Base-by-base conservation (phyloP, 192 early-diverging fungal genomes). In the Linnemannia hyalina region DNA sequence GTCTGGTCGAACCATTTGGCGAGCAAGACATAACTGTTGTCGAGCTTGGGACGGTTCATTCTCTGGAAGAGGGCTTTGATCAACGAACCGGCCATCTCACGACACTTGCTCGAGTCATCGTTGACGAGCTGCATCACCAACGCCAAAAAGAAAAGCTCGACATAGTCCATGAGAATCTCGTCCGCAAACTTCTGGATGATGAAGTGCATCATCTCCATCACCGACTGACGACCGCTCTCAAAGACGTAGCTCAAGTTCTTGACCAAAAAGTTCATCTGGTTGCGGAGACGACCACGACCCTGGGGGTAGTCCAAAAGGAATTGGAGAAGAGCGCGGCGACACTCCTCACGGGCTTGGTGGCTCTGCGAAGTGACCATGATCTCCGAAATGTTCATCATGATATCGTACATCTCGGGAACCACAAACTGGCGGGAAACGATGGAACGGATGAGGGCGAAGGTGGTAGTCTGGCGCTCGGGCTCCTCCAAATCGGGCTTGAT, bases 281-380 rank as follows among this genome's bases (percentile, higher is more conserved):
- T 97, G 75, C 91, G 88, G 32, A 99, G 88, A 69, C 97, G 91
- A 4, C 90, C 90, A 55, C 93, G 91, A 52, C 97, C 97, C 84
- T 98, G 95, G 49, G 99, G 99, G 88, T 99, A 99, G 78, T 98
- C 95, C 83, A 99, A 90, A 75, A 99, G 89, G 91, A 99, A 99
- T 76, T 96, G 95, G 77, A 98, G 93, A 82, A 94, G 94, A 6
- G 94, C 92, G 47, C 93, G 89, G 11, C 98, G 95, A 70, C 96
- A 98, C 57, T 95, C 89, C 76, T 98, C 96, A 47, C 97, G 94
- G 36, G 96, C 91, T 69, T 95, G 92, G 6, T 80, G 87, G 18
- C 90, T 89, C 88, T 98, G 97, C 68, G 93, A 95, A 0, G 97
- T 97, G 47, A 99, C 93, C 94, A 99, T 95, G 77, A 97, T 92